A percentile compares a stretch with the other conserved stretches of the same genome.
phyloP scores from a whole-genome alignment of 2,329 filamentous ascomycete species.

The Apiospora arundinis region DNA sequence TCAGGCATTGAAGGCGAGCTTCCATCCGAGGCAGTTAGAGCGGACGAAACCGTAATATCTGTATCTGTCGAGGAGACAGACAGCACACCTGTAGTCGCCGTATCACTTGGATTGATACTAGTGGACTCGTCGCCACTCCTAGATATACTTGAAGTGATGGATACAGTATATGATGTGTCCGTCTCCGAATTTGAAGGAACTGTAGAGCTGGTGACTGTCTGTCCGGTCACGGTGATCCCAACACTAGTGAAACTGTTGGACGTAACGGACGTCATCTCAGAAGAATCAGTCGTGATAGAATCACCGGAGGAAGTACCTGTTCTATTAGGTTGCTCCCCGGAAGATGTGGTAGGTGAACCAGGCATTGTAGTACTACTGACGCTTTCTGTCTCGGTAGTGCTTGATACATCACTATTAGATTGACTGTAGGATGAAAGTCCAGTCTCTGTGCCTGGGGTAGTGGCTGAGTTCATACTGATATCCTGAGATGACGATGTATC shows the following conservation, averaged over 20 bases:
- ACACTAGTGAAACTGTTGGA: too few species aligned
- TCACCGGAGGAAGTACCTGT: background rate
- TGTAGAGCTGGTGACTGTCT: background rate
- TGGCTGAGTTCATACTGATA: background rate
- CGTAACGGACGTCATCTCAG: background rate
- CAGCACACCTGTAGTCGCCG: background rate
- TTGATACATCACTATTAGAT: background rate
- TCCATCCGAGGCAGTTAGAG: background rate
- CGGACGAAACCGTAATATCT: background rate
- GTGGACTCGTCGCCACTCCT: background rate
- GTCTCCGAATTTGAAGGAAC: background rate
- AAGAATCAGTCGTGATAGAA: background rate
- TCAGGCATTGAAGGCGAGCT: background rate
- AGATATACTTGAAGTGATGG: background rate
- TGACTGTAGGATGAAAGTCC: background rate
- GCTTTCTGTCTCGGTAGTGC: background rate
- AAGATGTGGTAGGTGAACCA: background rate
- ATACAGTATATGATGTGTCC: background rate
- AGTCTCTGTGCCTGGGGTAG: background rate
- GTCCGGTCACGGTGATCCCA: background rate
- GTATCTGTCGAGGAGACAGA: background rate
- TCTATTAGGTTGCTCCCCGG: background rate
- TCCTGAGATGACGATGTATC: background rate
- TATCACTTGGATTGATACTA: background rate
- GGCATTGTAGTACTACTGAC: background rate